Conservation (phyloP, 2,329 filamentous ascomycete species). For the Sclerotinia sclerotiorum region DNA sequence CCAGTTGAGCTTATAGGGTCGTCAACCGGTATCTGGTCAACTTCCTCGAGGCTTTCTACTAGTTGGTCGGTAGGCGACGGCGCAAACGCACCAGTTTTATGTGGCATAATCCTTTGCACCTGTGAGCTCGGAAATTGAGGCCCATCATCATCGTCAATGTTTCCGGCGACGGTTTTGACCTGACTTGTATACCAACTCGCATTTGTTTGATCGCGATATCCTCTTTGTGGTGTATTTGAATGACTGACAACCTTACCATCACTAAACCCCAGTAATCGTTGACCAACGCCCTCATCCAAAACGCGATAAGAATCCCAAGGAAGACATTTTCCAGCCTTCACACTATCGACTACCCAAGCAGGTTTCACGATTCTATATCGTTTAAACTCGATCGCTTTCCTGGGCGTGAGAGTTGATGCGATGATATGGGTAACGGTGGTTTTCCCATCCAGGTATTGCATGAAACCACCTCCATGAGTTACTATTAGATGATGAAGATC, state of each 20-base stretch:
- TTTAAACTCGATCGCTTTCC: slow-evolving; percentile 86
- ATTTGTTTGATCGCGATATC: slow-evolving; percentile 80
- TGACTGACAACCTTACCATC: slow-evolving; percentile 67
- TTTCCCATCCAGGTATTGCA: slow-evolving; percentile 94
- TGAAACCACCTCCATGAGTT: slow-evolving; percentile 87
- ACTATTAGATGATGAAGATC: slow-evolving; percentile 87
- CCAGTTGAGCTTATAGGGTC: slow-evolving; percentile 30
- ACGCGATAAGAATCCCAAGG: slow-evolving; percentile 86
- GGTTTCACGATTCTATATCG: slow-evolving; percentile 92
- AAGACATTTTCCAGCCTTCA: slow-evolving; percentile 74
- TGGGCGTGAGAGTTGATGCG: slow-evolving; percentile 83
- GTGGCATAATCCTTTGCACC: slow-evolving; percentile 20
- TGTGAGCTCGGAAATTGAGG: slow-evolving; percentile 36
- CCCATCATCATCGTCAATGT: slow-evolving; percentile 47
- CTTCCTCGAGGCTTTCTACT: slow-evolving; percentile 20
- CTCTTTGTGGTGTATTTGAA: slow-evolving; percentile 55
- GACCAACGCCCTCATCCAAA: slow-evolving; percentile 77
- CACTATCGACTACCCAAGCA: slow-evolving; percentile 89
- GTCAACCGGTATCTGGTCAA: slow-evolving; percentile 6
- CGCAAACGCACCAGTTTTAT: slow-evolving; percentile 24
- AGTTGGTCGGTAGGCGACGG: slow-evolving; percentile 17
- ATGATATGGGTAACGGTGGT: slow-evolving; percentile 96
- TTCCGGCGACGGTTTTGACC: slow-evolving; percentile 50
- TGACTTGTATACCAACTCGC: slow-evolving; percentile 81
- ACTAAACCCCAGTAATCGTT: slow-evolving; percentile 69